A percentile compares a stretch with the other conserved stretches of the same genome.
These are phyloP conservation scores for Microstegium vimineum DNA, from an alignment of 176 grass and related monocot species.

Conservation along the genomic window DNA sequence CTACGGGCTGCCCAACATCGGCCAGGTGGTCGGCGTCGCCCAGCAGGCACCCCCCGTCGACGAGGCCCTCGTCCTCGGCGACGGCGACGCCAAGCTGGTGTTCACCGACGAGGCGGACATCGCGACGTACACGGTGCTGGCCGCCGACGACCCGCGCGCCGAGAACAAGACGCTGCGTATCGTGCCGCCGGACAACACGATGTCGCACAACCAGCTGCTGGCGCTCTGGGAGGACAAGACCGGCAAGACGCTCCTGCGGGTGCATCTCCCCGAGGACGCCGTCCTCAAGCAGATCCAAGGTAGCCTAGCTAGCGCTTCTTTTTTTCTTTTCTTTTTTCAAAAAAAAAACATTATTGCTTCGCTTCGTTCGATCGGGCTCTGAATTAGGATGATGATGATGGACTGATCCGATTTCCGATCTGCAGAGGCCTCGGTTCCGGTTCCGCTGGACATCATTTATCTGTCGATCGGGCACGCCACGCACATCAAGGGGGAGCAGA, in stretches of 20 bases:
- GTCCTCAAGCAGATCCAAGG: constrained; percentile 53
- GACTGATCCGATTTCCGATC: too few species aligned
- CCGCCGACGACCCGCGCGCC: constrained; percentile 44
- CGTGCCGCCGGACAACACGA: constrained; percentile 29
- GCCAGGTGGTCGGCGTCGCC: constrained; percentile 18
- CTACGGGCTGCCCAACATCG: constrained; percentile 34
- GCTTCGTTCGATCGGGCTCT: background rate
- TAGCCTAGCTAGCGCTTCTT: too few species aligned
- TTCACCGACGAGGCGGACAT: constrained; percentile 52
- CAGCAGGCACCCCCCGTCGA: background rate
- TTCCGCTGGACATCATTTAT: constrained; percentile 1
- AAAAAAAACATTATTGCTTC: too few species aligned
- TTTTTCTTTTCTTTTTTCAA: too few species aligned
- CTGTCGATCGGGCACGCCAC: constrained; percentile 37
- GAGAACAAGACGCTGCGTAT: constrained; percentile 48
- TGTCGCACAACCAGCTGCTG: constrained; percentile 56
- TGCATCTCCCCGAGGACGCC: constrained; percentile 32
- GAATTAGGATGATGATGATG: background rate
- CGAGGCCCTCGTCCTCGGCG: too few species aligned
- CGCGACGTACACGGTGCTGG: constrained; percentile 44
- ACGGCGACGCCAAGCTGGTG: constrained; percentile 27
- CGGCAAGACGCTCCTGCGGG: constrained; percentile 44
- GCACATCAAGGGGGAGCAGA: constrained; percentile 41
- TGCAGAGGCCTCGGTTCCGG: background rate
- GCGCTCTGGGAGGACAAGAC: constrained; percentile 53